Base-by-base conservation (phyloP, 495 filamentous ascomycete species). In the Penicillium arizonense region DNA sequence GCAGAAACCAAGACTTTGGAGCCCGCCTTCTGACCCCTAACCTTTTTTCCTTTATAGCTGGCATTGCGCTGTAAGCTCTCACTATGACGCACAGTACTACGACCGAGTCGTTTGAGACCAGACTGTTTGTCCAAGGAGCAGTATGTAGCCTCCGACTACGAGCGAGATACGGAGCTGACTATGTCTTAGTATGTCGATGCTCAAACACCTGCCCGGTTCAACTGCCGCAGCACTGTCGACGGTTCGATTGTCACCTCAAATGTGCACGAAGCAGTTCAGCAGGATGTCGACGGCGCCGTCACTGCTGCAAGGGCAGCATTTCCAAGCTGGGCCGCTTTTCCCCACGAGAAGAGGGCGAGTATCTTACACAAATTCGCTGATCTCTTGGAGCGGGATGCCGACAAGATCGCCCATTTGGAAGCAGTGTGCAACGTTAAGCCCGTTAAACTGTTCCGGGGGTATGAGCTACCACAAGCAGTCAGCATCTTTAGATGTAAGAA, bases 291-390 rank as follows among this genome's bases (percentile, higher is more conserved):
- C 35, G 44, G 8, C 14, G 26, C 28, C 6, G 75, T 84, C 5
- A 67, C 70, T 6, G 71, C 79, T 11, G 82, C 82, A 11, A 70
- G 74, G 43, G 71, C 68, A 2, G 78, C 80, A 14, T 76, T 80
- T 50, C 73, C 73, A 16, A 60, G 61, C 18, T 83, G 80, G 78
- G 18, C 18, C 18, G 18, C 18, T 18, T 18, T 73, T 65, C 67
- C 7, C 4, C 60, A 20, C 68, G 67, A 0, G 37, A 62, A 71
- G 44, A 70, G 79, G n/a, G 72, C 52, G 9, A 47, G 53, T 0
- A 64, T 65, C 57, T 48, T 85, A 37, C 69, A 72, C 48, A 76
- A 75, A 33, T 55, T 55, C 42, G 52, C 52, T 7, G 52, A 55
- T 16, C 14, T 55, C 4, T 8, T 55, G 1, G 45, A 49, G 28